A percentile compares a stretch with the other conserved stretches of the same genome.
These are phyloP conservation scores for Kwoniella dejecticola DNA, from an alignment of 768 basidiomycete genomes.

Conservation along the genomic window DNA sequence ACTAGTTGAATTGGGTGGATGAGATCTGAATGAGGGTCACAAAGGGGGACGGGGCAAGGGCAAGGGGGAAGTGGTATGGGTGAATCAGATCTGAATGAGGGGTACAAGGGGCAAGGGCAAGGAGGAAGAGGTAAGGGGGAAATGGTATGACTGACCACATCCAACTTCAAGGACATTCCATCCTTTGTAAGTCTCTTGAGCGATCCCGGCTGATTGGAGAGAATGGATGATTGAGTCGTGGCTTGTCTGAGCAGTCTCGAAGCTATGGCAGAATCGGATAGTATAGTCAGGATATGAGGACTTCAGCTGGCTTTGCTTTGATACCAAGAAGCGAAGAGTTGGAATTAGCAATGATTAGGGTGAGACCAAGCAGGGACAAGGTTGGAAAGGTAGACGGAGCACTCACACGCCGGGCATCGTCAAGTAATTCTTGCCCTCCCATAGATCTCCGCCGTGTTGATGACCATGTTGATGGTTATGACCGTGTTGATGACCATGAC, in stretches of 20 bases:
- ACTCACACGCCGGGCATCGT: slow-evolving; percentile 33
- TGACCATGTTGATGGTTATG: slow-evolving; percentile 8
- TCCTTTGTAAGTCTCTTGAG: slow-evolving; percentile 8
- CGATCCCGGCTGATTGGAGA: slow-evolving; percentile 17
- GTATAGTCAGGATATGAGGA: not conserved
- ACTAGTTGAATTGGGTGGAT: no score
- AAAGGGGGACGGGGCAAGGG: no score
- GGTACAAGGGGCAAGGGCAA: no score
- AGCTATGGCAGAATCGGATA: slow-evolving; percentile 2
- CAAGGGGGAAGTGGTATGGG: no score
- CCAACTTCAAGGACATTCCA: slow-evolving; percentile 36
- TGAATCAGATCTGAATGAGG: no score
- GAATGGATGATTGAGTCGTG: slow-evolving; percentile 27
- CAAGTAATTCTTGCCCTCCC: slow-evolving; percentile 32
- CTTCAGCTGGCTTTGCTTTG: no score
- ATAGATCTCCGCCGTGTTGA: slow-evolving; percentile 16
- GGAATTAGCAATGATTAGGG: not conserved
- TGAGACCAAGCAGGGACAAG: not conserved
- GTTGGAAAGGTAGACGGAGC: no score
- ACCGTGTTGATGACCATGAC: slow-evolving; percentile 18
- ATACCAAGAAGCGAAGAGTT: no score
- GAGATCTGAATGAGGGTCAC: no score
- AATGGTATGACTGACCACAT: slow-evolving; percentile 41
- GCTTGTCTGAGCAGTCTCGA: slow-evolving; percentile 22
- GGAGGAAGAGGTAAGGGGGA: not conserved